A percentile compares a stretch with the other conserved stretches of the same genome.
phyloP scores from a whole-genome alignment of 495 filamentous ascomycete genomes.

The Pyrenula aspistea region DNA sequence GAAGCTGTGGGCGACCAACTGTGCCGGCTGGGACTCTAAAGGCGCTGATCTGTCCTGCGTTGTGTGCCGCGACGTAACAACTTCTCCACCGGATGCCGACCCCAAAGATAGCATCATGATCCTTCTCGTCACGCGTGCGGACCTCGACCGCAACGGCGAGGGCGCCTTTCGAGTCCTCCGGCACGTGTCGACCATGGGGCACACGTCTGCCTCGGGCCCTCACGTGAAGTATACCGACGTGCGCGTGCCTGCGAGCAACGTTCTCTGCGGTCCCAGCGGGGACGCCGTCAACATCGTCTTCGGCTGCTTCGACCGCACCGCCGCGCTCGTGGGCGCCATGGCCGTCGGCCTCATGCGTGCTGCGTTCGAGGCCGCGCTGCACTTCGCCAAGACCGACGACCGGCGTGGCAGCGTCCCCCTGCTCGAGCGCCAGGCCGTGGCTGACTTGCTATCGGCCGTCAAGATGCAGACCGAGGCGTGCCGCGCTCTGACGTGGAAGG shows the following conservation, averaged over 20 bases:
- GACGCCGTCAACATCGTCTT: constrained; percentile 14
- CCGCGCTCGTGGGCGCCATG: constrained; percentile 40
- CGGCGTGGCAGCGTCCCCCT: constrained; percentile 28
- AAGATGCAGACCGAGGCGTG: constrained; percentile 42
- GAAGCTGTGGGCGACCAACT: constrained; percentile 46
- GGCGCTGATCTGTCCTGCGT: constrained; percentile 42
- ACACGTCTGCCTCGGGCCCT: constrained; percentile 31
- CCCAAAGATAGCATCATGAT: constrained; percentile 31
- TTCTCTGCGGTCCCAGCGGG: constrained; percentile 27
- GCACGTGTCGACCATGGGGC: constrained; percentile 28
- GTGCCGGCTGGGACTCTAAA: constrained; percentile 36
- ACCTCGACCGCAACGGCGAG: constrained; percentile 25
- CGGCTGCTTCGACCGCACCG: constrained; percentile 27
- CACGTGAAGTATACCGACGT: constrained; percentile 35
- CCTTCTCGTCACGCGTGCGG: constrained; percentile 31
- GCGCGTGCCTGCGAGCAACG: constrained; percentile 29
- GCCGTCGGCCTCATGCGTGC: constrained; percentile 38
- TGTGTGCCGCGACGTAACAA: constrained; percentile 29
- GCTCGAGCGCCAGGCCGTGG: constrained; percentile 33
- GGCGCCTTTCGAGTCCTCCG: constrained; percentile 27
- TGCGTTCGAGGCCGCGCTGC: constrained; percentile 37
- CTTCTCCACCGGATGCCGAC: constrained; percentile 10
- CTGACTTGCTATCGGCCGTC: constrained; percentile 36
- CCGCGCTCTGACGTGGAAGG: constrained; percentile 41
- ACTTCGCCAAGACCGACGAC: constrained; percentile 30